Evolutionary conservation across 2,329 filamentous ascomycete genomes (phyloP).

Genomic region (Botrytis porri): DNA sequence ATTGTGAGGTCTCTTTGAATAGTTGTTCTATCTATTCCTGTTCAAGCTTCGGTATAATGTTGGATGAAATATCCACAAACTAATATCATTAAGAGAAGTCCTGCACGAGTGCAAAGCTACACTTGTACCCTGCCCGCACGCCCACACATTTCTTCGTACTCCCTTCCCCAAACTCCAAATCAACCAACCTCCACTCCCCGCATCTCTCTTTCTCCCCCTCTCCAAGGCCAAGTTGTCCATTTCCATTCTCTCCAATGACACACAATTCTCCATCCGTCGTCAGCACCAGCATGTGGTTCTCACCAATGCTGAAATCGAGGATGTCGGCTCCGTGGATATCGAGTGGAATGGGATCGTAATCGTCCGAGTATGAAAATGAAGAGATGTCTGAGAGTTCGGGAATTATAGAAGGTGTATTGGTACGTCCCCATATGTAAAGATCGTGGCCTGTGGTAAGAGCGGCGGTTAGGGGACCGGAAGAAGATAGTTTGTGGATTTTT

Average conservation of each 20-base stretch:
- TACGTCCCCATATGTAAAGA: constrained; percentile 61
- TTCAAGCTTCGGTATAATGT: background rate
- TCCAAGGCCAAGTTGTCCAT: constrained; percentile 57
- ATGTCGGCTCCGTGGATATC: constrained; percentile 50
- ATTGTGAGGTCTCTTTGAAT: background rate
- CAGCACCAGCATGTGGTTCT: constrained; percentile 56
- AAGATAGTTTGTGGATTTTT: constrained; percentile 50
- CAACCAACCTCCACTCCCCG: constrained; percentile 33
- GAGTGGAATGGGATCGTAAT: constrained; percentile 28
- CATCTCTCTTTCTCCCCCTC: constrained; percentile 14
- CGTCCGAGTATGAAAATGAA: background rate
- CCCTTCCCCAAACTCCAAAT: constrained; percentile 23
- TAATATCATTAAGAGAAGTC: constrained; percentile 9
- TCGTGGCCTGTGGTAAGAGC: constrained; percentile 57
- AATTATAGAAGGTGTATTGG: constrained; percentile 25
- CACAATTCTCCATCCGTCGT: constrained; percentile 50
- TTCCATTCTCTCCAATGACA: constrained; percentile 54
- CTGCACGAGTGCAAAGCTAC: constrained; percentile 36
- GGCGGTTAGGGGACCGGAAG: constrained; percentile 54
- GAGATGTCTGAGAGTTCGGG: constrained; percentile 18
- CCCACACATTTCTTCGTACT: constrained; percentile 28
- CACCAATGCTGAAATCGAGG: constrained; percentile 55
- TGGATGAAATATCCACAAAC: background rate
- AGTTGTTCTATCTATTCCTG: background rate
- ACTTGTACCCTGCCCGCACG: constrained; percentile 36